Percentiles rank a stretch among this genome's conserved stretches.
phyloP scores from a whole-genome alignment of 1,139 yeast genomes.

The Suhomyces maxii region DNA sequence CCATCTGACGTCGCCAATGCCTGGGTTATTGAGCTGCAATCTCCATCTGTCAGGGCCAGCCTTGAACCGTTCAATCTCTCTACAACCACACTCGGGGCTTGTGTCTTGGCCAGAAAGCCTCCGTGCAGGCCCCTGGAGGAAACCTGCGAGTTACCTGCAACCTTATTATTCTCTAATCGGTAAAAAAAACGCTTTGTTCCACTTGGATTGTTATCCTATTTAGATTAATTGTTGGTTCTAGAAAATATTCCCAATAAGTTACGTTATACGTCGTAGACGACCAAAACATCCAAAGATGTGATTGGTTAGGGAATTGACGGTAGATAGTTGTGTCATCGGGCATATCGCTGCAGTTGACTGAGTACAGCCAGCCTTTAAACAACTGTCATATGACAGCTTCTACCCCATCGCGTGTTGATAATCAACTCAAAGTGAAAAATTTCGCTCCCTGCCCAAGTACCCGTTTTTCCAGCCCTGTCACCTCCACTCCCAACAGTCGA shows the following conservation, averaged over 20 bases:
- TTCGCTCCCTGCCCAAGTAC: too few species aligned
- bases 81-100: not conserved
- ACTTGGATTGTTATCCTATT: slow-evolving; percentile 3
- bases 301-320: not conserved
- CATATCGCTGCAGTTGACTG: not conserved
- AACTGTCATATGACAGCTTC: too few species aligned
- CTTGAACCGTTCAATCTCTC: too few species aligned
- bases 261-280: not conserved
- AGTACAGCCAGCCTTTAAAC: not conserved
- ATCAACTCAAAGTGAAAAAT: too few species aligned
- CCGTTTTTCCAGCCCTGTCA: too few species aligned
- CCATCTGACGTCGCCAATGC: too few species aligned
- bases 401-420: too few species aligned
- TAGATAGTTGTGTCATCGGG: not conserved
- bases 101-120: too few species aligned
- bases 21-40: too few species aligned
- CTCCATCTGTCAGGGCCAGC: too few species aligned
- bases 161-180: slow-evolving; percentile 8
- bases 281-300: not conserved
- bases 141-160: not conserved
- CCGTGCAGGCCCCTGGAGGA: too few species aligned
- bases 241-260: not conserved
- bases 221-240: slow-evolving; percentile 2
- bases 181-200: slow-evolving; percentile 7
- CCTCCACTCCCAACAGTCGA: too few species aligned